A percentile compares a stretch with the other conserved stretches of the same genome.
Evolutionary conservation across 2,329 filamentous ascomycete genomes (phyloP).

Genomic region (Amylocarpus encephaloides): DNA sequence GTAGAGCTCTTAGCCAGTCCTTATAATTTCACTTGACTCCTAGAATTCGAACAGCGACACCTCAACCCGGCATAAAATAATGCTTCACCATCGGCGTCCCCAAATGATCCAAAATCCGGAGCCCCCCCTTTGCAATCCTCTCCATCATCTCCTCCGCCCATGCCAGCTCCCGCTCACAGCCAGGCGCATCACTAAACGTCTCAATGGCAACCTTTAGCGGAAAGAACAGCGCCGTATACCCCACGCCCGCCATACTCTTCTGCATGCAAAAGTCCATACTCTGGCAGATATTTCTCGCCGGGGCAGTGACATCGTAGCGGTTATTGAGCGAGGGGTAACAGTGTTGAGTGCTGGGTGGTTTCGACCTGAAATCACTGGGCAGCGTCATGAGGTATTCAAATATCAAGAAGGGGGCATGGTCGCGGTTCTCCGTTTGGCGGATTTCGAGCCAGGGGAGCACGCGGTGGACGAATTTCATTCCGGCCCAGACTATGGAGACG

Average conservation of each 20-base stretch:
- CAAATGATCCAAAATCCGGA: constrained; percentile 7
- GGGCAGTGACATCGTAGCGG: constrained; percentile 21
- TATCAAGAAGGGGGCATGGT: not conserved
- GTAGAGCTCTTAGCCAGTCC: too few species aligned
- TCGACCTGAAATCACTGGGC: not conserved
- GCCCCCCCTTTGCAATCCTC: constrained; percentile 10
- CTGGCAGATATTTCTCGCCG: constrained; percentile 33
- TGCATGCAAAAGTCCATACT: constrained; percentile 32
- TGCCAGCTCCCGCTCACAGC: constrained; percentile 13
- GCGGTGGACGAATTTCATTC: constrained; percentile 30
- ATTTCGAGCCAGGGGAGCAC: constrained; percentile 13
- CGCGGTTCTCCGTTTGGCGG: not conserved
- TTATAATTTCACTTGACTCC: too few species aligned
- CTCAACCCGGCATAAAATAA: not conserved
- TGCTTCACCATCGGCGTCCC: not conserved
- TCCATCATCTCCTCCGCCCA: constrained; percentile 17
- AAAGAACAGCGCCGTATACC: constrained; percentile 16
- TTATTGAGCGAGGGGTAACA: constrained; percentile 11
- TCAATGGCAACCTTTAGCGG: constrained; percentile 26
- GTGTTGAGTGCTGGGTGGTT: constrained; percentile 2
- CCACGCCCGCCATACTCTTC: constrained; percentile 19
- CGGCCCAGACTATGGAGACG: constrained; percentile 31
- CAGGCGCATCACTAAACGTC: constrained; percentile 11
- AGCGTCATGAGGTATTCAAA: not conserved
- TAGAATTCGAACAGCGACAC: too few species aligned